Conservation (phyloP, 371 early-diverging fungal genomes). For the Quaeritorhiza haematococci region DNA sequence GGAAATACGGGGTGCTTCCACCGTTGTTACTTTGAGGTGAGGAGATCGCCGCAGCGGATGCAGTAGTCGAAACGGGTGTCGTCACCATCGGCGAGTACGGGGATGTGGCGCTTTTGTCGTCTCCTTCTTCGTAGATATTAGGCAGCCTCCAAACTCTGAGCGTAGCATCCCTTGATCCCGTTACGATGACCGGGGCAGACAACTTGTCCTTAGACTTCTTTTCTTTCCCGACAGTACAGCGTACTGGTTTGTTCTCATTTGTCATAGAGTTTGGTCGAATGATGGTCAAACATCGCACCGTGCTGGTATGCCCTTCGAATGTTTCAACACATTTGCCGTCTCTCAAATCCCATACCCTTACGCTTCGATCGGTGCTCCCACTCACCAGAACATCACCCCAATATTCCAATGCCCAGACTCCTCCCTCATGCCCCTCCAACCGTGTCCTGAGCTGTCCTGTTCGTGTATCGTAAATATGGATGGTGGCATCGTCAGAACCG, state of each 20-base stretch:
- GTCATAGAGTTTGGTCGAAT: constrained; percentile 54
- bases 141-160: constrained; percentile 93
- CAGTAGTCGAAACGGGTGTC: neutral
- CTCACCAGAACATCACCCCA: constrained; percentile 83
- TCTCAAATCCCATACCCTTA: constrained; percentile 94
- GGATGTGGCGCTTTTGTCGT: constrained; percentile 6
- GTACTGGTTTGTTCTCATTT: neutral
- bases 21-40: constrained; percentile 42
- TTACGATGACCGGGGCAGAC: constrained; percentile 70
- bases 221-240: neutral
- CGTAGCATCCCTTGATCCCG: constrained; percentile 95
- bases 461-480: constrained; percentile 80
- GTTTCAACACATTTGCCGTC: constrained; percentile 80
- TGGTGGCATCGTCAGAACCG: constrained; percentile 82
- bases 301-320: constrained; percentile 91
- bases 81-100: too few relatives aligned
- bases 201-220: neutral
- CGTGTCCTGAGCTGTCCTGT: constrained; percentile 65
- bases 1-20: constrained; percentile 56
- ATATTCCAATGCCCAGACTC: constrained; percentile 96
- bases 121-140: constrained; percentile 14
- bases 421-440: constrained; percentile 92
- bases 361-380: constrained; percentile 96
- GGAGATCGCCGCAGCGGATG: neutral
- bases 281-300: constrained; percentile 90